phyloP scores from a whole-genome alignment of 192 early-diverging fungal genomes.

The Podila horticola region DNA sequence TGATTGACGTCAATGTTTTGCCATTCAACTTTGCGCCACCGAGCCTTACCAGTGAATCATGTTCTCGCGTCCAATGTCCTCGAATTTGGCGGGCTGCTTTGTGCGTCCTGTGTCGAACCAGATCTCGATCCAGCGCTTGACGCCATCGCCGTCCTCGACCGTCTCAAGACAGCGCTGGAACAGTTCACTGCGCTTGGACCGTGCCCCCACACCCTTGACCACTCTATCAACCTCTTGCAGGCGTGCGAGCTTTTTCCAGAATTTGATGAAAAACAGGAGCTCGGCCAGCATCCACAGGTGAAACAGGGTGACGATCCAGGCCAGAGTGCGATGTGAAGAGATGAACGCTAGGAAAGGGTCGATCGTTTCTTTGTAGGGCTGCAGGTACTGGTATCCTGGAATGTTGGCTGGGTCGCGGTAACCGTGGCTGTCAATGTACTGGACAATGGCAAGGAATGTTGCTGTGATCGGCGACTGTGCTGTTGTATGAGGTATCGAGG shows the following conservation, averaged over 20 bases:
- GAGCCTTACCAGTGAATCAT: constrained; percentile 41
- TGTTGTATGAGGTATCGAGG: not conserved
- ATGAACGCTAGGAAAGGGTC: constrained; percentile 23
- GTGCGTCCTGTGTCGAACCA: constrained; percentile 50
- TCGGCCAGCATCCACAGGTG: constrained; percentile 49
- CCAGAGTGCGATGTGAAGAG: constrained; percentile 19
- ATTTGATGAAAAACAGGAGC: constrained; percentile 35
- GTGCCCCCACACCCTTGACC: constrained; percentile 16
- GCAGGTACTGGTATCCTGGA: constrained; percentile 29
- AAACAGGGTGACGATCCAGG: constrained; percentile 38
- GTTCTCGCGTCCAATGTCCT: constrained; percentile 38
- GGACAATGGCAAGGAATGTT: constrained; percentile 4
- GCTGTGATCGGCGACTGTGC: not conserved
- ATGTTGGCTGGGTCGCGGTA: constrained; percentile 13
- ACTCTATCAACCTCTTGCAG: constrained; percentile 32
- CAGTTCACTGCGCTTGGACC: constrained; percentile 18
- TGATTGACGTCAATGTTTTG: too few species aligned
- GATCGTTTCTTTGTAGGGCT: constrained; percentile 2
- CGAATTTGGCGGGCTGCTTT: constrained; percentile 24
- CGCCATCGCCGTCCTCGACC: constrained; percentile 13
- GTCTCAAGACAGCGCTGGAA: constrained; percentile 46
- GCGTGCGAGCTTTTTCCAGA: constrained; percentile 22
- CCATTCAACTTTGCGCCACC: not conserved
- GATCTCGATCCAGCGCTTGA: constrained; percentile 34
- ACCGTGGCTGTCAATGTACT: constrained; percentile 19